A percentile compares a stretch with the other conserved stretches of the same genome.
Conservation (phyloP, 352 stramenopile genomes). For the Blastocystis sp. region DNA sequence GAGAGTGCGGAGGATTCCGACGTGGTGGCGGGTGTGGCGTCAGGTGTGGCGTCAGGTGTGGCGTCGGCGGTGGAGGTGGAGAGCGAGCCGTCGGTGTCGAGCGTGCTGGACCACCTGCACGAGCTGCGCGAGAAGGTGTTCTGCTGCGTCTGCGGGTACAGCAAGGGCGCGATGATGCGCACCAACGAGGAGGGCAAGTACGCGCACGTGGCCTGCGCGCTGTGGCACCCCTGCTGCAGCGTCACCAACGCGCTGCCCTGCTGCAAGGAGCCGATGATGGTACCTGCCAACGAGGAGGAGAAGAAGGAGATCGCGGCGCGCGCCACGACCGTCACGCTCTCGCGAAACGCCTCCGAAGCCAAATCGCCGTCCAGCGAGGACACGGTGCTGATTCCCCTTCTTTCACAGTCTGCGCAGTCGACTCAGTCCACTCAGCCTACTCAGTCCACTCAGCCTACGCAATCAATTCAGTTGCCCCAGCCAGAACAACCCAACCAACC, state of each 20-base stretch:
- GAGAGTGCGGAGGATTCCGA: not conserved
- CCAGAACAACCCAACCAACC: not conserved
- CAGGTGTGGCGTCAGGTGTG: too few species aligned
- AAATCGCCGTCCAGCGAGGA: not conserved
- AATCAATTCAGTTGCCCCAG: too few species aligned
- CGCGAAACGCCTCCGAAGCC: not conserved
- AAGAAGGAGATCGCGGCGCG: not conserved
- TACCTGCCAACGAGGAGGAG: not conserved
- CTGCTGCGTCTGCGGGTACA: slow-evolving; percentile 63
- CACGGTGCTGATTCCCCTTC: slow-evolving; percentile 18
- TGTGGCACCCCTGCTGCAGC: slow-evolving; percentile 32
- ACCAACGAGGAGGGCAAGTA: slow-evolving; percentile 31
- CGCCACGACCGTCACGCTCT: not conserved
- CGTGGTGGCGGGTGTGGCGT: not conserved
- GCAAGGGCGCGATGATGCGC: slow-evolving; percentile 65
- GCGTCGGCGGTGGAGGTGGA: not conserved
- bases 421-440: too few species aligned
- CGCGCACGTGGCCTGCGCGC: slow-evolving; percentile 49
- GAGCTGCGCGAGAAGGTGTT: slow-evolving; percentile 28
- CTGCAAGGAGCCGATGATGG: not conserved
- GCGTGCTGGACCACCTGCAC: slow-evolving; percentile 8
- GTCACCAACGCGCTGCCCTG: slow-evolving; percentile 20
- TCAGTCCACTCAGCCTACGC: too few species aligned
- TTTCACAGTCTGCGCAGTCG: not conserved
- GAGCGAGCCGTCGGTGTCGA: not conserved